Evolutionary conservation across 2,329 filamentous ascomycete genomes (phyloP).

Genomic region (Microsporum audouinii): DNA sequence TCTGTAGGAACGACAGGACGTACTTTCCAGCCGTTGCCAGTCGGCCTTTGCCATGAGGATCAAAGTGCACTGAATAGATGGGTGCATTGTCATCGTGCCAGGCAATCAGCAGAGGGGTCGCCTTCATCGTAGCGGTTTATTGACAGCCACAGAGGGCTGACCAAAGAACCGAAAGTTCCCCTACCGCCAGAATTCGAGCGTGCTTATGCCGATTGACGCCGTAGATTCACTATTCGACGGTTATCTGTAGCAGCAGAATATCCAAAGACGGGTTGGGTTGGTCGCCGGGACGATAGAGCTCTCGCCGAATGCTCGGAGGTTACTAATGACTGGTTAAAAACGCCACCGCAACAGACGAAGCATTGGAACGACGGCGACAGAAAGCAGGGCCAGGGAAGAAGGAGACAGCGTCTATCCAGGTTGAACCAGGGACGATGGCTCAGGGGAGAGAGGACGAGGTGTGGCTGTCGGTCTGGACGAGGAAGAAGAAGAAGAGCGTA

Average conservation of each 20-base stretch:
- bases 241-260: not conserved
- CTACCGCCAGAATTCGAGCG: not conserved
- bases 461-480: too few relatives aligned
- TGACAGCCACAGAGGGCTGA: slow-evolving; percentile 3
- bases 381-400: not conserved
- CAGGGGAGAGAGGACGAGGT: not conserved
- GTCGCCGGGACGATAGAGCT: not conserved
- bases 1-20: slow-evolving; percentile 14
- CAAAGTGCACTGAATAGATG: slow-evolving; percentile 95
- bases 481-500: too few relatives aligned
- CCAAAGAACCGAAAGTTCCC: not conserved
- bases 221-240: not conserved
- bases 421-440: not conserved
- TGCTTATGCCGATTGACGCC: not conserved
- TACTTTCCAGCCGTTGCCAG: slow-evolving; percentile 81
- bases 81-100: slow-evolving; percentile 97
- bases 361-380: not conserved
- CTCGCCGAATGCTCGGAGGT: not conserved
- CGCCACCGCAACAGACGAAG: not conserved
- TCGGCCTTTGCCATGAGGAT: slow-evolving; percentile 79
- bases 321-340: not conserved
- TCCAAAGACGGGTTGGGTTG: not conserved
- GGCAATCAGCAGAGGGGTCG: slow-evolving; percentile 88
- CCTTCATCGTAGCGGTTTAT: slow-evolving; percentile 60
- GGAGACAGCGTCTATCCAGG: not conserved